These are phyloP conservation scores for Alternaria tenuissima DNA, from an alignment of 2,329 filamentous ascomycete species.

Conservation along the genomic window DNA sequence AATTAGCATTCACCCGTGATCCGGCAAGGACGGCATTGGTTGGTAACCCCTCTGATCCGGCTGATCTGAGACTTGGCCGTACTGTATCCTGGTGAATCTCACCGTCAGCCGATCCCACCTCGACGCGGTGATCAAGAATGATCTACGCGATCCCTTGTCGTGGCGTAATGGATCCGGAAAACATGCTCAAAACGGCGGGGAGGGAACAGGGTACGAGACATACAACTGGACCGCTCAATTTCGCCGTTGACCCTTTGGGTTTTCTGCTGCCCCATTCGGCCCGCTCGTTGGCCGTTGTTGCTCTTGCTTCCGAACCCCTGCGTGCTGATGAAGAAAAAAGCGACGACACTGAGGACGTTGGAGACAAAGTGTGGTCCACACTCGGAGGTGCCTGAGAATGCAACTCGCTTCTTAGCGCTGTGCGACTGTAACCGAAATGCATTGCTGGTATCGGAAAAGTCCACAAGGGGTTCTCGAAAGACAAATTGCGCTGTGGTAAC, in stretches of 20 bases:
- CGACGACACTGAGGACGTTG: background rate
- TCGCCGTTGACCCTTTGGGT: slow-evolving; percentile 22
- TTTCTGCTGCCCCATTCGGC: slow-evolving; percentile 17
- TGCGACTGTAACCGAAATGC: background rate
- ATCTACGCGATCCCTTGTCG: slow-evolving; percentile 46
- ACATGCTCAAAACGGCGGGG: slow-evolving; percentile 42
- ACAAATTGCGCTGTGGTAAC: background rate
- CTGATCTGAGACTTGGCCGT: slow-evolving; percentile 49
- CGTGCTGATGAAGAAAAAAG: background rate
- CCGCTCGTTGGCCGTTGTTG: slow-evolving; percentile 10
- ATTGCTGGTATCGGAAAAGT: background rate
- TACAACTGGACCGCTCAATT: slow-evolving; percentile 22
- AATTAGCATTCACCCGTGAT: slow-evolving; percentile 19
- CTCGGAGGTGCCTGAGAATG: background rate
- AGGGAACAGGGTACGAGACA: slow-evolving; percentile 33
- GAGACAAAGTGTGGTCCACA: slow-evolving; percentile 1
- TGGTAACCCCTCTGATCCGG: slow-evolving; percentile 31
- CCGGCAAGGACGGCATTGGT: slow-evolving; percentile 23
- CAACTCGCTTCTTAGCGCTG: background rate
- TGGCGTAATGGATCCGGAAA: slow-evolving; percentile 43
- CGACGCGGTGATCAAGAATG: slow-evolving; percentile 39
- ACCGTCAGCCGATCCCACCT: slow-evolving; percentile 38
- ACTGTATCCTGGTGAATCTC: slow-evolving; percentile 29
- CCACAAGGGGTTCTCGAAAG: background rate
- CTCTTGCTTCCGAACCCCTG: slow-evolving; percentile 11